Conservation (phyloP, 805 yeast genomes). For the Candida gorgasii region DNA sequence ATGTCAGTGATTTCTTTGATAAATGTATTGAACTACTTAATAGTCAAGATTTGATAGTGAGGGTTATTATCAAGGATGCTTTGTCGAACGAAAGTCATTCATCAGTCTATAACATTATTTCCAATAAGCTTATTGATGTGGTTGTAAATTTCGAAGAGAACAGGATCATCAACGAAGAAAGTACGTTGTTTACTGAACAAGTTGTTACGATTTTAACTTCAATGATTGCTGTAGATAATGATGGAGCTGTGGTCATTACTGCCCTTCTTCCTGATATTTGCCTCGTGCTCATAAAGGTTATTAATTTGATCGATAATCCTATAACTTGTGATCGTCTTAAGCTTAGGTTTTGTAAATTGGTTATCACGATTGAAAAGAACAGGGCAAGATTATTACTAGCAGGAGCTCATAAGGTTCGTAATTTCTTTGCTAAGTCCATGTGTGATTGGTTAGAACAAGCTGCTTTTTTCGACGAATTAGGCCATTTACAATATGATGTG, state of each 20-base stretch:
- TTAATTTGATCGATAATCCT: slow-evolving; percentile 28
- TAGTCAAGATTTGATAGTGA: slow-evolving; percentile 50
- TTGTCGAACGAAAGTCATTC: slow-evolving; percentile 67
- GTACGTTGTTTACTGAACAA: slow-evolving; percentile 48
- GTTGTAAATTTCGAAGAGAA: slow-evolving; percentile 35
- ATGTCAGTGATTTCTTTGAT: slow-evolving; percentile 49
- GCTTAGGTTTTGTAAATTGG: slow-evolving; percentile 44
- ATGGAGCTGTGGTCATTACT: slow-evolving; percentile 36
- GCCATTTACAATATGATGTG: neutral
- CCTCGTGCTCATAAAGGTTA: slow-evolving; percentile 27
- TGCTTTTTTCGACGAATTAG: slow-evolving; percentile 35
- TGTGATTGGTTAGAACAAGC: slow-evolving; percentile 59
- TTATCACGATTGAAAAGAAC: slow-evolving; percentile 34
- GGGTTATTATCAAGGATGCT: slow-evolving; percentile 75
- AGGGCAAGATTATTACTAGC: slow-evolving; percentile 32
- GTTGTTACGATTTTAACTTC: slow-evolving; percentile 46
- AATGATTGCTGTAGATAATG: slow-evolving; percentile 33
- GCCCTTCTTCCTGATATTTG: slow-evolving; percentile 32
- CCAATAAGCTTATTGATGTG: slow-evolving; percentile 43
- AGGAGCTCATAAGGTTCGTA: slow-evolving; percentile 51
- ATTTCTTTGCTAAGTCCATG: slow-evolving; percentile 45
- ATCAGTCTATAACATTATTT: slow-evolving; percentile 49
- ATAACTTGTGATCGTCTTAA: slow-evolving; percentile 37
- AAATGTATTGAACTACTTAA: slow-evolving; percentile 52
- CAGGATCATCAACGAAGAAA: slow-evolving; percentile 26